These are phyloP conservation scores for Fraxinus xanthoxyloides DNA, from an alignment of 305 asterid species.

Conservation along the genomic window DNA sequence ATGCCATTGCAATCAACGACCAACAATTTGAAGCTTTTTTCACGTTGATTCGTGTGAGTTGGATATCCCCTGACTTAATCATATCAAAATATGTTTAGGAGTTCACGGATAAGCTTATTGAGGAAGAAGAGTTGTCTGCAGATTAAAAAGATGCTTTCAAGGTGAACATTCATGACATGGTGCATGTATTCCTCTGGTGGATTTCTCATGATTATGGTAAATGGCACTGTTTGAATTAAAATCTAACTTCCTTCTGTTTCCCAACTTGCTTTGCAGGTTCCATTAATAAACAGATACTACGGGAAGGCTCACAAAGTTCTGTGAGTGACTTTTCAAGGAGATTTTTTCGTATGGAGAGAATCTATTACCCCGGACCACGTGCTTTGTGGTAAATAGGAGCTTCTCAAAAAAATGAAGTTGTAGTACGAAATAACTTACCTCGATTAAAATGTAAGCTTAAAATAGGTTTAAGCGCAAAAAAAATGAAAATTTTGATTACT, in stretches of 20 bases:
- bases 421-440: too few relatives aligned
- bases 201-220: not conserved
- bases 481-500: too few relatives aligned
- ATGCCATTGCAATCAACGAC: slow-evolving; percentile 20
- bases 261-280: slow-evolving; percentile 43
- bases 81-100: slow-evolving; percentile 39
- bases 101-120: slow-evolving; percentile 63
- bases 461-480: too few relatives aligned
- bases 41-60: not conserved
- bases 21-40: not conserved
- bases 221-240: not conserved
- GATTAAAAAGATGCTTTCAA: slow-evolving; percentile 69
- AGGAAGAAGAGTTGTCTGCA: slow-evolving; percentile 61
- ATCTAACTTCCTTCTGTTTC: slow-evolving; percentile 14
- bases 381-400: not conserved
- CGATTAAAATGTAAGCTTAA: too few relatives aligned
- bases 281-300: slow-evolving; percentile 73
- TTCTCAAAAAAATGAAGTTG: not conserved
- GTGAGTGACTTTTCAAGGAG: slow-evolving; percentile 7
- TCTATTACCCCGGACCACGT: not conserved
- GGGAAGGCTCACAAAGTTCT: slow-evolving; percentile 67
- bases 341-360: not conserved
- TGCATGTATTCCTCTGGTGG: not conserved
- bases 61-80: not conserved
- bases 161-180: slow-evolving; percentile 33